phyloP scores from a whole-genome alignment of 805 yeast species.

The Saccharomyces paradoxus region DNA sequence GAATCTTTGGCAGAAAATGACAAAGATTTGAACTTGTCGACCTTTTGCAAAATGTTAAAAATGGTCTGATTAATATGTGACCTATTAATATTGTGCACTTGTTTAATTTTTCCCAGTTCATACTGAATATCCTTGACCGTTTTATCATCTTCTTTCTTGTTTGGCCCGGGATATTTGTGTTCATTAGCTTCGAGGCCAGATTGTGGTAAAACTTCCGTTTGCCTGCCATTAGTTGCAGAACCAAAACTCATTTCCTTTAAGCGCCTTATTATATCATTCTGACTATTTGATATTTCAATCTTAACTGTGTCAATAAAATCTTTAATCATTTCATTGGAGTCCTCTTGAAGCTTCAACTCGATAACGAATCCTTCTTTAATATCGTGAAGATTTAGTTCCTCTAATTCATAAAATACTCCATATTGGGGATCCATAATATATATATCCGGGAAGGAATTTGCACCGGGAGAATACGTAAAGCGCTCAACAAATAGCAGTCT shows the following conservation, averaged over 20 bases:
- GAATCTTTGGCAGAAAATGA: conserved; percentile 32
- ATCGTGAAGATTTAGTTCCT: conserved; percentile 54
- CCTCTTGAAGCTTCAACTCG: conserved; percentile 25
- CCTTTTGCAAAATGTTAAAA: conserved; percentile 35
- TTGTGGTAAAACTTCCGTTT: not conserved
- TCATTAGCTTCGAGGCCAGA: not conserved
- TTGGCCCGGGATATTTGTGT: not conserved
- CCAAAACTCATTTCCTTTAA: not conserved
- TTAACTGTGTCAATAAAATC: not conserved
- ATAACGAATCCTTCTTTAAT: conserved; percentile 53
- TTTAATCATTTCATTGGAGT: conserved; percentile 4
- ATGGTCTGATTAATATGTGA: conserved; percentile 37
- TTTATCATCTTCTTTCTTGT: not conserved
- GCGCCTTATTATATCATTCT: conserved; percentile 1
- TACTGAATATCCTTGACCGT: conserved; percentile 40
- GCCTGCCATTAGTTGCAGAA: not conserved
- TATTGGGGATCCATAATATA: conserved; percentile 56
- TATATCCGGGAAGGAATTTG: conserved; percentile 66
- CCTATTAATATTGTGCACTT: conserved; percentile 42
- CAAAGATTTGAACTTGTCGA: conserved; percentile 44
- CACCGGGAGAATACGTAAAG: conserved; percentile 74
- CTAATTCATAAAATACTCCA: conserved; percentile 70
- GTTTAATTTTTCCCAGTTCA: conserved; percentile 54
- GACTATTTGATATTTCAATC: not conserved
- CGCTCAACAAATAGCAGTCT: conserved; percentile 76